Evolutionary conservation across 345 rosid genomes (phyloP).

Genomic region (Linum lewisii): DNA sequence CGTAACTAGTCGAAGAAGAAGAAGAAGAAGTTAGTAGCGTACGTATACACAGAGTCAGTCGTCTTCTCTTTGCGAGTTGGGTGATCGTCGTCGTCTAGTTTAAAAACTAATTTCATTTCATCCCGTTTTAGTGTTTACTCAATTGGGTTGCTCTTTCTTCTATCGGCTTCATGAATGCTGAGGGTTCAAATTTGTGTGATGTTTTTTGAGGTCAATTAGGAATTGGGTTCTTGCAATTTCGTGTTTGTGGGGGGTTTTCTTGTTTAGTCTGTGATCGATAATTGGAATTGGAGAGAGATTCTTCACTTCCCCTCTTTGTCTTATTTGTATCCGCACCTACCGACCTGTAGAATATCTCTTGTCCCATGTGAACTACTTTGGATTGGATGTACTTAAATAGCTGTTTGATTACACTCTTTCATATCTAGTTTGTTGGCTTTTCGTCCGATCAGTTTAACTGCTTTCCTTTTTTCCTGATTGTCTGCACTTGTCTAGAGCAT

Average conservation of each 20-base stretch:
- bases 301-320: no score
- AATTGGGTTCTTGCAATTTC: neutral
- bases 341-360: neutral
- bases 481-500: neutral
- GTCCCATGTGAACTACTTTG: neutral
- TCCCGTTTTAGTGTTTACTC: neutral
- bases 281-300: no score
- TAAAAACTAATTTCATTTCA: neutral
- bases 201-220: neutral
- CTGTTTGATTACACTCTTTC: neutral
- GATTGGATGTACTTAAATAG: neutral
- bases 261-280: no score
- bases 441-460: neutral
- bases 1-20: neutral
- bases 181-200: no score
- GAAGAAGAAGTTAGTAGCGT: neutral
- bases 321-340: no score
- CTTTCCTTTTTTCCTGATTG: neutral
- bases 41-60: neutral
- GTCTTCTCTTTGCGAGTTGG: neutral
- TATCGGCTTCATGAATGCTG: no score
- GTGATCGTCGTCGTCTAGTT: neutral
- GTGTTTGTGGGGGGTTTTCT: no score
- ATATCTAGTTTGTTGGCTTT: neutral
- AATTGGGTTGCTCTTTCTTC: neutral